Evolutionary conservation across 257 asterid species (phyloP), one percentile per base, ranked within the genome.

Genomic region (Eucommia ulmoides): DNA sequence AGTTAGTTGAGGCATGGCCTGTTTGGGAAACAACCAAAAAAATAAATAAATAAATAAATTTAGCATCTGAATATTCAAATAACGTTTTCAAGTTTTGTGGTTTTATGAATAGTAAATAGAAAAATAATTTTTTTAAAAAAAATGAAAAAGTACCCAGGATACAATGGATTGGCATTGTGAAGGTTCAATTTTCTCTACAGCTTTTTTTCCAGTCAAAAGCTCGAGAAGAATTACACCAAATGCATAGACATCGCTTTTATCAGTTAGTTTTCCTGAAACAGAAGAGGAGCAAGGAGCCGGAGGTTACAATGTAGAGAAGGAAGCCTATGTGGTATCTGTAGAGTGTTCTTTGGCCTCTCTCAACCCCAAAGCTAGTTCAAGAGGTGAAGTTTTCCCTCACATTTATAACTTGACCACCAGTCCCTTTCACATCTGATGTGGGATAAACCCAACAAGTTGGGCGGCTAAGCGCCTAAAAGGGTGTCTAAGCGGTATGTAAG

Each of bases 1-100:
- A 0, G 81, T 87, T 48, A 91, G 93, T 72, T 77, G 99, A 58
- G 99, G 93, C 85, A 83, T 83, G 23, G 94, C 99, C 99, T 91
- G 93, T 53, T 62, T 60, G 42, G 29, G 22, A 26, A 54, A 35
- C 24, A 67, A 23, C n/a, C n/a, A n/a, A n/a, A n/a, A n/a, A n/a
- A n/a, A n/a, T n/a, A n/a, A n/a, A n/a, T n/a, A n/a, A n/a, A n/a
- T n/a, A n/a, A n/a, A n/a, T n/a, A n/a, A n/a, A n/a, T n/a, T n/a
- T n/a, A n/a, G n/a, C n/a, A n/a, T n/a, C n/a, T n/a, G n/a, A n/a
- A n/a, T n/a, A n/a, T n/a, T n/a, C n/a, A n/a, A n/a, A n/a, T n/a
- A n/a, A n/a, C n/a, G n/a, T n/a, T n/a, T n/a, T n/a, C n/a, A n/a
- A n/a, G n/a, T n/a, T n/a, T n/a, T n/a, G 45, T 23, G 49, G 10